A percentile compares a stretch with the other conserved stretches of the same genome.
Conservation (phyloP, 1,284 basidiomycete genomes). For the Pisolithus thermaeus region DNA sequence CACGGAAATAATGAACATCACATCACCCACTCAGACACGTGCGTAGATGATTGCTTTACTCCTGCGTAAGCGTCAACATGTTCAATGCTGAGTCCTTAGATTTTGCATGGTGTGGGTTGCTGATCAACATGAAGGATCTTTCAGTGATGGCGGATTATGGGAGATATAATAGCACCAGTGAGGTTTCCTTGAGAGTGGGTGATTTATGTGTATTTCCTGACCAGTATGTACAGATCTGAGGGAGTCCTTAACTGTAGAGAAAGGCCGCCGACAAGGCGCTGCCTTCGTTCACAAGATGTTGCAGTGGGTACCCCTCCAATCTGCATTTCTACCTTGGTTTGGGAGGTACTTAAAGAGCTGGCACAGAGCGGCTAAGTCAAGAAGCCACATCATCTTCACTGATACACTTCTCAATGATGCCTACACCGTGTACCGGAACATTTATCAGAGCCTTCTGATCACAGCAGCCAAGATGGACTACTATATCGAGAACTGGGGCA, state of each 20-base stretch:
- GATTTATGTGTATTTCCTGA: not conserved
- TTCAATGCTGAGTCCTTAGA: constrained; percentile 34
- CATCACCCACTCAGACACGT: constrained; percentile 45
- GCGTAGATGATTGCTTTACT: constrained; percentile 8
- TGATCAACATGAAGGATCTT: constrained; percentile 70
- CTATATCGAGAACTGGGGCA: constrained; percentile 67
- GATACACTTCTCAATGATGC: constrained; percentile 71
- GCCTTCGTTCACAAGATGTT: constrained; percentile 65
- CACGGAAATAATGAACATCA: constrained; percentile 47
- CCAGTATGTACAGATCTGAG: constrained; percentile 41
- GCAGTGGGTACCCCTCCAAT: constrained; percentile 39
- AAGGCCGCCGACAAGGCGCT: constrained; percentile 50
- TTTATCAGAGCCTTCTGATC: constrained; percentile 85
- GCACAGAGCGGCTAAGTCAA: constrained; percentile 58
- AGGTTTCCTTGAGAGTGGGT: constrained; percentile 18
- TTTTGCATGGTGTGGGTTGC: constrained; percentile 88
- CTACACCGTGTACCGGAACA: constrained; percentile 66
- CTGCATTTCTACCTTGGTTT: not conserved
- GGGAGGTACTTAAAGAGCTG: constrained; percentile 5
- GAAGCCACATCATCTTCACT: constrained; percentile 69
- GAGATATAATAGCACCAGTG: constrained; percentile 57
- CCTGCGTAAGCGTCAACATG: constrained; percentile 1
- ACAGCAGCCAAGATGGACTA: constrained; percentile 85
- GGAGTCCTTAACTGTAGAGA: constrained; percentile 62
- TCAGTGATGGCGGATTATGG: constrained; percentile 74